A percentile compares a stretch with the other conserved stretches of the same genome.
Evolutionary conservation across 2,329 filamentous ascomycete species (phyloP).

Genomic region (Dactylellina drechsleri): DNA sequence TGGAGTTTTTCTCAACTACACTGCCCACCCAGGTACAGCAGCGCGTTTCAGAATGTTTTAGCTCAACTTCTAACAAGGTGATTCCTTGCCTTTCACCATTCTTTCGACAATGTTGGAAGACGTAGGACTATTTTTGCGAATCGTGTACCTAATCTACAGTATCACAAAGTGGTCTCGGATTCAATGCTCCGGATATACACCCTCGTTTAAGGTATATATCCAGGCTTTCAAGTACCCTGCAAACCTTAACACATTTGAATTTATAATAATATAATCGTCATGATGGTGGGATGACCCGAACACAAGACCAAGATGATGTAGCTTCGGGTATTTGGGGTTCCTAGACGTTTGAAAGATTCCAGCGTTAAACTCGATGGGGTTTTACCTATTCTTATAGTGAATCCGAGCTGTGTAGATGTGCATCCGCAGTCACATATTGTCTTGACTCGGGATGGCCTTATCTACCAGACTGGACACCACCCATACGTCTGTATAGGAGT

Average conservation of each 20-base stretch:
- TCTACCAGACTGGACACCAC: neutral
- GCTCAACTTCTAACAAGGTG: slow-evolving; percentile 5
- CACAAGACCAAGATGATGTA: neutral
- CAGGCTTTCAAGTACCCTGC: slow-evolving; percentile 4
- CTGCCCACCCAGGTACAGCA: neutral
- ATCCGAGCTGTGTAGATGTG: neutral
- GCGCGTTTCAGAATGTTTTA: slow-evolving; percentile 32
- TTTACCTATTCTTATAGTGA: slow-evolving; percentile 1
- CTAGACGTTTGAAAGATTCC: slow-evolving; percentile 7
- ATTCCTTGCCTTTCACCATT: slow-evolving; percentile 14
- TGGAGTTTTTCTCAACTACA: slow-evolving; percentile 2
- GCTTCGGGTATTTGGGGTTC: slow-evolving; percentile 18
- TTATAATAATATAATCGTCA: no score
- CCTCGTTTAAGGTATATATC: slow-evolving; percentile 20
- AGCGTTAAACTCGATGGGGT: slow-evolving; percentile 15
- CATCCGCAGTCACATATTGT: slow-evolving; percentile 16
- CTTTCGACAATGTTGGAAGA: slow-evolving; percentile 15
- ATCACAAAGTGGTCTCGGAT: slow-evolving; percentile 25
- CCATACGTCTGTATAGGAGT: neutral
- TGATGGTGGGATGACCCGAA: no score
- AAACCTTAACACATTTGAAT: slow-evolving; percentile 16
- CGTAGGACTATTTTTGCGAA: slow-evolving; percentile 24
- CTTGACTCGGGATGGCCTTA: neutral
- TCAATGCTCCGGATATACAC: slow-evolving; percentile 49
- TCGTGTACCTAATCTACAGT: slow-evolving; percentile 26